Evolutionary conservation across 768 basidiomycete genomes (phyloP), one percentile per base, ranked within the genome.

Genomic region (Suillus subluteus): DNA sequence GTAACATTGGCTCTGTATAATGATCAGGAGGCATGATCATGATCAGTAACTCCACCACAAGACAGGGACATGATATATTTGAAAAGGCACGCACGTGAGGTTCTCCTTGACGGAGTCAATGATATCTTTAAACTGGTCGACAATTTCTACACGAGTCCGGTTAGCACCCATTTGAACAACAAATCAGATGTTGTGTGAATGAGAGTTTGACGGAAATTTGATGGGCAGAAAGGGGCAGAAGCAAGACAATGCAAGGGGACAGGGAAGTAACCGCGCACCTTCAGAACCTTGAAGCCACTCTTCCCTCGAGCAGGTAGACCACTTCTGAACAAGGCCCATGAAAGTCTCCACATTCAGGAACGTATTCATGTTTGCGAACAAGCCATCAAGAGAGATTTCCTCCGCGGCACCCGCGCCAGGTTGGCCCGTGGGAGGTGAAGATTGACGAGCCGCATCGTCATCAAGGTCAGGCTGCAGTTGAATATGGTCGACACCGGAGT

Each of bases 271-370:
- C 74, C 6, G 18, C 59, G 62, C n/a, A 78, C 76, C 69, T 21
- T 78, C 77, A 23, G 70, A 65, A 23, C 71, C 76, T 62, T 74
- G 72, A 30, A 78, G 26, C 77, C 76, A 77, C 58, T 77, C 75
- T 23, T 77, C 76, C 44, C 56, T 73, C 11, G 75, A 69, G 43
- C 76, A 75, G 15, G 70, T 71, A 46, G 54, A 71, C 77, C 77
- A 77, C 62, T 67, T 69, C 48, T 70, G 75, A 67, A 75, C 72
- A 16, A 69, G 68, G 7, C 65, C 65, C 38, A 66, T 67, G 21
- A 72, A 70, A n/a, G 74, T 73, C 12, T 70, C 73, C 3, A 68
- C 63, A 30, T n/a, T 70, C n/a, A 76, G 13, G 41, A 70, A 67
- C 18, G 71, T 69, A 5, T 46, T 68, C 8, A 77, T n/a, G 35